Conservation (phyloP, 2,329 filamentous ascomycete species). For the Fusarium sororula region DNA sequence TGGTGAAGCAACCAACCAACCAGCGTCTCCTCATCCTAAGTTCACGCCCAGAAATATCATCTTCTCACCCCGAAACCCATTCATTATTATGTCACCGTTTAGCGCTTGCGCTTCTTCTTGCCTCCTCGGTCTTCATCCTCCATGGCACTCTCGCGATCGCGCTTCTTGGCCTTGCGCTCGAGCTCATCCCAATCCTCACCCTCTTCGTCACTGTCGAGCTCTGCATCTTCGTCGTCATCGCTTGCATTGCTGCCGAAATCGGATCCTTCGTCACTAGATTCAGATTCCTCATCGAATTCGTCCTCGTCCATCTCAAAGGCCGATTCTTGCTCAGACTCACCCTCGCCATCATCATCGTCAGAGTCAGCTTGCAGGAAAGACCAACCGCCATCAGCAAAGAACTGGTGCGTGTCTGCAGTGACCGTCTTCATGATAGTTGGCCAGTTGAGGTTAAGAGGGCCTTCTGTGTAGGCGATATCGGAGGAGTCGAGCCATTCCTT, state of each 20-base stretch:
- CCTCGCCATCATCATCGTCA: slow-evolving; percentile 80
- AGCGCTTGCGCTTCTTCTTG: slow-evolving; percentile 66
- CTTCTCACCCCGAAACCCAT: not conserved
- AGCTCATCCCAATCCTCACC: slow-evolving; percentile 95
- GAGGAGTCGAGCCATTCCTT: slow-evolving; percentile 98
- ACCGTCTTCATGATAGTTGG: slow-evolving; percentile 99
- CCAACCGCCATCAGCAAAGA: slow-evolving; percentile 97
- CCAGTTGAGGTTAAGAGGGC: slow-evolving; percentile 98
- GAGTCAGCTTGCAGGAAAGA: slow-evolving; percentile 88
- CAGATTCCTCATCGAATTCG: slow-evolving; percentile 84
- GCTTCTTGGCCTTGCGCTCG: slow-evolving; percentile 89
- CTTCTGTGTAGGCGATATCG: slow-evolving; percentile 93
- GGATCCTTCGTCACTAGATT: slow-evolving; percentile 81
- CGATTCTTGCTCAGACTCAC: slow-evolving; percentile 87
- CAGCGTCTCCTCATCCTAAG: not conserved
- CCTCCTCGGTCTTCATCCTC: slow-evolving; percentile 70
- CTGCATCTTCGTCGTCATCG: slow-evolving; percentile 78
- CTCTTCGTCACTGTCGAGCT: slow-evolving; percentile 73
- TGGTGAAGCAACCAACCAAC: slow-evolving; percentile 19
- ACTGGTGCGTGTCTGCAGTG: slow-evolving; percentile 89
- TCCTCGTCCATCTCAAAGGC: slow-evolving; percentile 91
- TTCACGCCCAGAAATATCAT: slow-evolving; percentile 3
- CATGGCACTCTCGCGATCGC: slow-evolving; percentile 70
- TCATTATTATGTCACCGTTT: slow-evolving; percentile 9
- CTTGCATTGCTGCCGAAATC: slow-evolving; percentile 93